Percentiles rank a stretch among this genome's conserved stretches.
Evolutionary conservation across 192 early-diverging fungal genomes (phyloP).

Genomic region (Phlyctochytrium planicorne): DNA sequence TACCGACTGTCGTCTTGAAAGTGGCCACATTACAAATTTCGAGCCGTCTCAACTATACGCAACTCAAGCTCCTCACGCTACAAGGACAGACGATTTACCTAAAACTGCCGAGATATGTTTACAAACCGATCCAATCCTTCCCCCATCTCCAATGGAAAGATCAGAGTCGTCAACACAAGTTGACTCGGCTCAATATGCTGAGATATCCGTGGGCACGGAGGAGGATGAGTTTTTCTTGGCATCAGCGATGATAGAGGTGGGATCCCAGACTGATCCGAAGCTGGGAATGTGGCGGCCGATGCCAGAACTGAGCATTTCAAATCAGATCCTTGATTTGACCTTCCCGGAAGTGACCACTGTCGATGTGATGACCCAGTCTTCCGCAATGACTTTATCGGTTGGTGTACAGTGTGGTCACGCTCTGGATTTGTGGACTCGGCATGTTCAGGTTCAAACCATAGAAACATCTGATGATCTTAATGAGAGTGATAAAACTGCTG

Average conservation of each 20-base stretch:
- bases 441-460: neutral
- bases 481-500: neutral
- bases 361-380: neutral
- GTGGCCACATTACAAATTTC: too few species aligned
- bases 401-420: neutral
- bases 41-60: too few species aligned
- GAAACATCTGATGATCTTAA: neutral
- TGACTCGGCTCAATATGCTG: too few species aligned
- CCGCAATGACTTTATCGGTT: neutral
- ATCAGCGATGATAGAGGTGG: neutral
- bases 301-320: neutral
- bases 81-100: too few species aligned
- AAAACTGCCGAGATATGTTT: too few species aligned
- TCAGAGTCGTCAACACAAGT: too few species aligned
- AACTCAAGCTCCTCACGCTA: too few species aligned
- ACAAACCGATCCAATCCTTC: too few species aligned
- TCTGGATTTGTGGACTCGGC: neutral
- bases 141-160: too few species aligned
- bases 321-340: neutral
- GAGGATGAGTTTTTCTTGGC: too few species aligned
- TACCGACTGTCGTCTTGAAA: too few species aligned
- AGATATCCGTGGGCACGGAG: too few species aligned
- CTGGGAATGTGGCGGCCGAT: neutral
- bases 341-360: neutral
- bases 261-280: neutral